Evolutionary conservation across 306 rosid species (phyloP), one percentile per base, ranked within the genome.

Genomic region (Lathyrus aphaca): DNA sequence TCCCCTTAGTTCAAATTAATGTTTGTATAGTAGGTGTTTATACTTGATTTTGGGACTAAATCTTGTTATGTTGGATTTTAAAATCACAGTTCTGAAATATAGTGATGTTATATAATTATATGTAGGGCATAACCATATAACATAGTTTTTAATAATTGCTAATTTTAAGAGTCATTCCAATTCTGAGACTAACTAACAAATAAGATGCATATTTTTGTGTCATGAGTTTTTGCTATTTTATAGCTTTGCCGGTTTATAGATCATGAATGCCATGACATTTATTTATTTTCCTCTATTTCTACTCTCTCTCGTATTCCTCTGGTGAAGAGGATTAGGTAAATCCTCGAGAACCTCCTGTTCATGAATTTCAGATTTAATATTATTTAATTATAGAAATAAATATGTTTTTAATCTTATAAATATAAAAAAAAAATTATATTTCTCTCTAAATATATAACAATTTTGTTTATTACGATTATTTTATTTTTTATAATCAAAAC

Each of bases 321-420:
- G 45, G 72, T 68, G 37, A 35, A 58, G 19, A 45, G 74, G 74
- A 54, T 42, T 53, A 27, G 29, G 14, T 15, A 51, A n/a, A n/a
- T 27, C 43, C 40, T 32, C 21, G 5, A 14, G 37, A 19, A 61
- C 53, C 14, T 49, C 53, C 53, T 62, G 23, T 49, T 15, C 30
- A 25, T 51, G 35, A 32, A 14, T 30, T 15, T 46, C n/a, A n/a
- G n/a, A n/a, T n/a, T n/a, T n/a, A n/a, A n/a, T n/a, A n/a, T n/a
- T n/a, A n/a, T n/a, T n/a, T n/a, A n/a, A n/a, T n/a, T n/a, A n/a
- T n/a, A n/a, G n/a, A n/a, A n/a, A n/a, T n/a, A n/a, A n/a, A n/a
- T n/a, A n/a, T n/a, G n/a, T n/a, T n/a, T n/a, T n/a, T n/a, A n/a
- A n/a, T n/a, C n/a, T n/a, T n/a, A n/a, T n/a, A n/a, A n/a, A n/a